Base-by-base conservation (phyloP, 164 flowering plant species). In the Stephania yunnanensis region DNA sequence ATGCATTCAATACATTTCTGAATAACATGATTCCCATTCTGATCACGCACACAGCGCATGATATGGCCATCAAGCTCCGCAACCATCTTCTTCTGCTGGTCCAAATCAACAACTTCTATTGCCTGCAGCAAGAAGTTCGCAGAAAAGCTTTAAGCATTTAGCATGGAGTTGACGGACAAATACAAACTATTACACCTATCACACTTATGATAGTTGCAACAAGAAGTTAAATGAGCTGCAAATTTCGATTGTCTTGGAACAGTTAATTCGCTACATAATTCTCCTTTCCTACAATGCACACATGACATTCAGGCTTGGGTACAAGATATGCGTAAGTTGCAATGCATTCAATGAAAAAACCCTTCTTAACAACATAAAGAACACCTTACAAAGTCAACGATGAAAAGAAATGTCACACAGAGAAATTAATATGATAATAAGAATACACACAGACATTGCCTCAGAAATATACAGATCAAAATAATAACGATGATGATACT, bases 1-100 rank as follows among this genome's bases (percentile, higher is more conserved):
- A 91, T 88, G 82, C 98, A 91, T 78, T 93, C 96, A 46, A 93
- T 93, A 74, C 96, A 91, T 86, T 93, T 93, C 84, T 93, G 98
- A 30, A 93, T 87, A 70, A 93, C 98, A 84, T 93, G 98, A 76
- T 93, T 93, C 70, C 97, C 97, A 82, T 92, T 92, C 80, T 92
- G 97, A 81, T 92, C 97, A 72, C 93, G 92, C 9, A 92, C 97
- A 78, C 97, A 92, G 5, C 92, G 90, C 92, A 90, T 91, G 46
- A 92, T 76, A 75, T 90, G 77, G 55, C 77, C 77, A 58, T 78
- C 80, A 46, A 78, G 80, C 65, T 78, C 80, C 46, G 73, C 69
- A 7, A 78, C 80, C 80, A 78, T 78, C 13, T 73, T 48, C 12
- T 65, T 78, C 66, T 78, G 80, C 72, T 78, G 76, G 73, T 78